phyloP scores from a whole-genome alignment of 495 filamentous ascomycete species.

The Tricharina praecox region DNA sequence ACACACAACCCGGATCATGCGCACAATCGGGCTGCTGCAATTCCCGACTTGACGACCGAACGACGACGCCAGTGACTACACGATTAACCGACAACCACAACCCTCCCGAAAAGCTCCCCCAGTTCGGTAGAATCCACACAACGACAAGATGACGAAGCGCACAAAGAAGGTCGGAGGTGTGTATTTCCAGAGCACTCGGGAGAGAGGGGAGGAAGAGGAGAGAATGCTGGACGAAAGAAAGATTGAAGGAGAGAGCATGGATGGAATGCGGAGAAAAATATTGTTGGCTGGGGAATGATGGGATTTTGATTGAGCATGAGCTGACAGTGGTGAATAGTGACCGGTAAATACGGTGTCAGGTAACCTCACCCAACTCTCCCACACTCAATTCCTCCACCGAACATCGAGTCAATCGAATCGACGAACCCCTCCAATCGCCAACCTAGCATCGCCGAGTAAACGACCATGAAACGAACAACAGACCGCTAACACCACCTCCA shows the following conservation, averaged over 20 bases:
- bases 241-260: too few relatives aligned
- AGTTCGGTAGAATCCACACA: slow-evolving; percentile 8
- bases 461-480: slow-evolving; percentile 11
- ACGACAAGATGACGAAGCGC: slow-evolving; percentile 80
- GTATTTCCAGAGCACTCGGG: slow-evolving; percentile 19
- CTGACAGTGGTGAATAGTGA: slow-evolving; percentile 29
- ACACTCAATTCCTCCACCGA: background rate
- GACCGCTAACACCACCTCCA: background rate
- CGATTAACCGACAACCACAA: slow-evolving; percentile 5
- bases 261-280: background rate
- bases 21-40: background rate
- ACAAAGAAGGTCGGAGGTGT: slow-evolving; percentile 92
- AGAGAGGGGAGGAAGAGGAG: background rate
- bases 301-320: background rate
- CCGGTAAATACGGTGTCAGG: slow-evolving; percentile 55
- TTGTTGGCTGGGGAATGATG: background rate
- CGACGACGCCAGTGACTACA: slow-evolving; percentile 11
- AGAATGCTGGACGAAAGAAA: too few relatives aligned
- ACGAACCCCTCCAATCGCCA: slow-evolving; percentile 17
- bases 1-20: background rate
- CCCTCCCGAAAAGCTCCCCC: slow-evolving; percentile 4
- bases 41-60: slow-evolving; percentile 5
- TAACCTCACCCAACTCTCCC: slow-evolving; percentile 23
- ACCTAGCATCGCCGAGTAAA: slow-evolving; percentile 17
- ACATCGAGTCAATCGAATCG: background rate